A percentile compares a stretch with the other conserved stretches of the same genome.
These are phyloP conservation scores for Arthroderma sp. DNA, from an alignment of 2,329 filamentous ascomycete species.

Conservation along the genomic window DNA sequence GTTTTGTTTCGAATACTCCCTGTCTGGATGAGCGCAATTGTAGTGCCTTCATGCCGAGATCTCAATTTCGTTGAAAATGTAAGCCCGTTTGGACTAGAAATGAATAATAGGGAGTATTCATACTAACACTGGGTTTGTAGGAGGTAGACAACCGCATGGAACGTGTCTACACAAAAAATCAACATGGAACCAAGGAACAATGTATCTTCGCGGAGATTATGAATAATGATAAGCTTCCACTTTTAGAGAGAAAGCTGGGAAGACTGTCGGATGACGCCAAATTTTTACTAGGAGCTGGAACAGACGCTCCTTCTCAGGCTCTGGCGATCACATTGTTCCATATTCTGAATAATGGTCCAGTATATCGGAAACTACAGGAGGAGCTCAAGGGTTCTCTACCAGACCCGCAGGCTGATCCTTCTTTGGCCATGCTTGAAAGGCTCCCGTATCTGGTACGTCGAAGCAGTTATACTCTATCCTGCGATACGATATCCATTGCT, in stretches of 20 bases:
- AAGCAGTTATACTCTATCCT: not conserved
- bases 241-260: constrained; percentile 15
- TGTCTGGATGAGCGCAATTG: not conserved
- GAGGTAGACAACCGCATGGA: not conserved
- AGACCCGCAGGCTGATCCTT: not conserved
- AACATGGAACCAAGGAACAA: not conserved
- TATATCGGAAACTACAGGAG: constrained; percentile 15
- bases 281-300: constrained; percentile 20
- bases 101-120: not conserved
- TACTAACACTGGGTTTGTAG: not conserved
- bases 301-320: constrained; percentile 19
- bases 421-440: not conserved
- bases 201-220: not conserved
- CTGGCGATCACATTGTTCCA: constrained; percentile 21
- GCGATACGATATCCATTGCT: not conserved
- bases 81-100: not conserved
- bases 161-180: not conserved
- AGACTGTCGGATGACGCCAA: constrained; percentile 21
- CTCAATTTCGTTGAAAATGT: not conserved
- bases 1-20: not conserved
- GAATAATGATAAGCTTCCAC: constrained; percentile 13
- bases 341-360: constrained; percentile 17
- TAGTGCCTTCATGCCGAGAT: not conserved
- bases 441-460: constrained; percentile 1
- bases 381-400: constrained; percentile 19